Conservation (phyloP, 164 flowering plant species). For the Macadamia integrifolia region DNA sequence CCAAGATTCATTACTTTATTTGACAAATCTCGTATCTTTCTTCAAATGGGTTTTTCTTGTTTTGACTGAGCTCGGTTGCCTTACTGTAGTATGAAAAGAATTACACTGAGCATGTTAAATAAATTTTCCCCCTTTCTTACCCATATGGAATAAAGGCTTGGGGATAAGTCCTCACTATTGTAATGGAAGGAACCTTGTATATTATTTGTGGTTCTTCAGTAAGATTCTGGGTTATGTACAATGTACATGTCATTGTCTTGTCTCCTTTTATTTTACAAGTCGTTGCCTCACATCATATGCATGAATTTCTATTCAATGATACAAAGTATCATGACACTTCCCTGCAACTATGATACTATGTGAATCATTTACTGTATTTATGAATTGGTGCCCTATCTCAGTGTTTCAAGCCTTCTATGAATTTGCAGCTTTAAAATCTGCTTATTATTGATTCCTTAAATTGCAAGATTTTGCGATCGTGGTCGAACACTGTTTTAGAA, state of each 20-base stretch:
- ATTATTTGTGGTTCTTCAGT: neutral
- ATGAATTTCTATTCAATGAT: neutral
- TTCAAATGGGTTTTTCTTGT: neutral
- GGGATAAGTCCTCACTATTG: neutral
- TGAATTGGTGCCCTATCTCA: no score
- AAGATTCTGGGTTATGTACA: neutral
- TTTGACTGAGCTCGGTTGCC: neutral
- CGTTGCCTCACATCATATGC: neutral
- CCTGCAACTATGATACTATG: no score
- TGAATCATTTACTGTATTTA: no score
- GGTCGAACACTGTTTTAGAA: no score
- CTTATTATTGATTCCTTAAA: no score
- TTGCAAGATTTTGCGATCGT: no score
- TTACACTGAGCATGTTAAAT: neutral
- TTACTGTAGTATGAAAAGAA: neutral
- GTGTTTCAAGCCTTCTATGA: no score
- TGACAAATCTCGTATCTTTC: conserved; percentile 1
- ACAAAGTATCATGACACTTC: neutral
- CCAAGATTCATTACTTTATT: neutral
- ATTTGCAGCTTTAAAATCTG: no score
- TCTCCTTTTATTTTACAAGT: neutral
- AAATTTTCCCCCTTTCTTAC: neutral
- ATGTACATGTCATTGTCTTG: neutral
- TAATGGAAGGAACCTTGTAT: neutral
- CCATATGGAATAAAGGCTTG: neutral